Base-by-base conservation (phyloP, 345 rosid species). In the Pugionium dolabratum region DNA sequence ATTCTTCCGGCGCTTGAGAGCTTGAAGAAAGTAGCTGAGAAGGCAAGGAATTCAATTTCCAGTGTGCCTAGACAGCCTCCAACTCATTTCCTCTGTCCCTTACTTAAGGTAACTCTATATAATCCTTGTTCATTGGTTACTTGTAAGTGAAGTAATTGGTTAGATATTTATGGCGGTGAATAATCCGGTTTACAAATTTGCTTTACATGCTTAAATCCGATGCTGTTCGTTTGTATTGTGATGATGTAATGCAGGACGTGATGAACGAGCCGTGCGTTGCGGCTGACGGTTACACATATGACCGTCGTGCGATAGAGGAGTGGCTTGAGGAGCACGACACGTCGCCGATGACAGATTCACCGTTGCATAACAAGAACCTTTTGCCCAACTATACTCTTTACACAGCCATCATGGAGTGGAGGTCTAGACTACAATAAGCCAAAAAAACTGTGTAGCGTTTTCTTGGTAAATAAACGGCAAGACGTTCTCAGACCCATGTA, bases 181-280 rank as follows among this genome's bases (percentile, higher is more conserved):
- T 8, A 37, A 37, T 26, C 44, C 18, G 8, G 45, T 37, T 9
- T 5, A 10, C 26, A 11, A 2, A 2, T 35, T 18, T n/a, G 31
- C 35, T 35, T 7, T 3, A 37, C n/a, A 11, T 29, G 34, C 7
- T 33, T 55, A 28, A 57, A 42, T 6, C 11, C 30, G 8, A 44
- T 2, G 31, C 8, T 8, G 8, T 18, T 18, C 18, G 18, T 18
- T 43, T 32, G 9, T 45, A 32, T 44, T 47, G 34, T 34, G 45
- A 36, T 64, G 43, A 52, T 64, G 4, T 36, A 9, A 57, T 66
- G 11, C 87, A 92, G 98, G 95, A 81, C 5, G 79, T 89, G 11
- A 93, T 88, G 96, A 71, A 81, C 7, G 96, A 87, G 11, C 97
- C 98, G 3, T 85, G 86, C 56, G 97, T 93, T 40, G 97, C 98